These are phyloP conservation scores for Galeopsis tetrahit DNA, from an alignment of 257 asterid genomes.

Conservation along the genomic window DNA sequence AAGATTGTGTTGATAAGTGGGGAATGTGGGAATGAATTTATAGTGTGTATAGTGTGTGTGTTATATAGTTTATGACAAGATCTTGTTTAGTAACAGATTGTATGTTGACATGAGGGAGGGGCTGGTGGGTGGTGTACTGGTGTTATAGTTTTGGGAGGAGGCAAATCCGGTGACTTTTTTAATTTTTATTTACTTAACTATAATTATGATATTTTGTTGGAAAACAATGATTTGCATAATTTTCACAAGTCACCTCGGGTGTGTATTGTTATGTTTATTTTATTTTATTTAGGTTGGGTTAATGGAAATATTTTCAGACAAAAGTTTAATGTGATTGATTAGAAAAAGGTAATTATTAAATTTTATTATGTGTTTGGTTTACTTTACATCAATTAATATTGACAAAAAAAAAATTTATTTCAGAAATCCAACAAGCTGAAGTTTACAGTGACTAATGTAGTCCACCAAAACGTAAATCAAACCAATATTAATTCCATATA, in stretches of 20 bases:
- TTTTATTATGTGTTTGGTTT: too few relatives aligned
- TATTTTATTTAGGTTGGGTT: too few relatives aligned
- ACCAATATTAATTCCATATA: too few relatives aligned
- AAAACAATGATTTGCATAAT: background rate
- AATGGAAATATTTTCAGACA: background rate
- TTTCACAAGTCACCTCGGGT: background rate
- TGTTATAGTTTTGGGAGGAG: slow-evolving; percentile 13
- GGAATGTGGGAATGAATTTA: slow-evolving; percentile 24
- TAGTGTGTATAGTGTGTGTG: slow-evolving; percentile 29
- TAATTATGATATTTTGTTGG: background rate
- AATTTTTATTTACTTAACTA: background rate
- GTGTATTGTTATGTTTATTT: background rate
- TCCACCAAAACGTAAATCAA: too few relatives aligned
- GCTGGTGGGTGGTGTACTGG: too few relatives aligned
- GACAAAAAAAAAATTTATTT: too few relatives aligned
- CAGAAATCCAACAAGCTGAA: too few relatives aligned
- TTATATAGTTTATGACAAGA: background rate
- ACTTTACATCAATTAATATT: too few relatives aligned
- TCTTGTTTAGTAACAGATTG: slow-evolving; percentile 34
- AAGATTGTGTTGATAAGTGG: slow-evolving; percentile 17
- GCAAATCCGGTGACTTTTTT: too few relatives aligned
- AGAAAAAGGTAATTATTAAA: too few relatives aligned
- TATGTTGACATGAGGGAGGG: slow-evolving; percentile 33
- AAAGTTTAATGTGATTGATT: background rate
- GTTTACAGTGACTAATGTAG: too few relatives aligned